Conservation (phyloP, 1,284 basidiomycete genomes). For the Kwoniella shivajii region DNA sequence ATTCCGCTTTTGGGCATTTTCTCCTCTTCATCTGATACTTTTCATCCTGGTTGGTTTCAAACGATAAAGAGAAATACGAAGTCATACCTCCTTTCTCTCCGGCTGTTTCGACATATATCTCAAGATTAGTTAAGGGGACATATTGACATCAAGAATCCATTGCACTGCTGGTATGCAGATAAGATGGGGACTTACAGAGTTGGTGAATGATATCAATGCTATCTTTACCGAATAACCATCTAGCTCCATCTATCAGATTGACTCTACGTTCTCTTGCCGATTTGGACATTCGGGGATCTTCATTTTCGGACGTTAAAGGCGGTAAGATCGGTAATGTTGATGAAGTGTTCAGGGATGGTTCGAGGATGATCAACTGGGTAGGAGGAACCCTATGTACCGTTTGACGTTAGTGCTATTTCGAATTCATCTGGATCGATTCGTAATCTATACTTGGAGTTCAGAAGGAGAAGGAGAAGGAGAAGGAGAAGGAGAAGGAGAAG, state of each 20-base stretch:
- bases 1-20: not conserved
- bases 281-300: conserved; percentile 12
- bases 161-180: too few relatives aligned
- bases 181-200: conserved; percentile 8
- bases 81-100: not conserved
- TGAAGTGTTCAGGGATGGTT: conserved; percentile 28
- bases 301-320: conserved; percentile 10
- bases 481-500: not conserved
- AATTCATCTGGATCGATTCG: too few relatives aligned
- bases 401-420: too few relatives aligned
- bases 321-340: conserved; percentile 35
- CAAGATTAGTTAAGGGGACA: too few relatives aligned
- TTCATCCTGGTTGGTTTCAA: not conserved
- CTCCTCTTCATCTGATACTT: not conserved
- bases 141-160: too few relatives aligned
- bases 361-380: conserved; percentile 37
- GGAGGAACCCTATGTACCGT: conserved; percentile 19
- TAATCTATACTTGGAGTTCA: too few relatives aligned
- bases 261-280: conserved; percentile 29
- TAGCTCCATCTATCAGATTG: conserved; percentile 27
- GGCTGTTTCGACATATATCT: not conserved
- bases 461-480: too few relatives aligned
- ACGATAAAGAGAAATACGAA: not conserved
- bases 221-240: conserved; percentile 30
- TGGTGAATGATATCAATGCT: conserved; percentile 22